Base-by-base conservation (phyloP, 768 basidiomycete genomes). In the Suillus tomentosus region DNA sequence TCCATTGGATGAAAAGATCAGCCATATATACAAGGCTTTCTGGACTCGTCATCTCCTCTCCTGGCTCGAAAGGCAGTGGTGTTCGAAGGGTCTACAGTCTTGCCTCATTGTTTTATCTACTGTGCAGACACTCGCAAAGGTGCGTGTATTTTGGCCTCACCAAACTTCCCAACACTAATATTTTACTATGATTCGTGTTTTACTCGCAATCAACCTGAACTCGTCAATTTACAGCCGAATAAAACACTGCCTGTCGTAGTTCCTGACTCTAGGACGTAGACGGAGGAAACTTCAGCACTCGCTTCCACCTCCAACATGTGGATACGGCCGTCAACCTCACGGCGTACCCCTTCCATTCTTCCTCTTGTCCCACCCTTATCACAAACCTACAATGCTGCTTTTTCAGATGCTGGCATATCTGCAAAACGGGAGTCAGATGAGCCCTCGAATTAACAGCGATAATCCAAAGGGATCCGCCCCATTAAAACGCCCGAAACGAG, bases 41-140 rank as follows among this genome's bases (percentile, higher is more conserved):
- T 53, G 51, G 51, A 31, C 11, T 10, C 51, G 27, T 31, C 9
- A 53, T 53, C 51, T 53, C 27, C 51, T 31, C 51, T 27, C 51
- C 27, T 53, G 51, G 51, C 51, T 53, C 5, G 51, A 53, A 31
- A 53, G 27, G 27, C 50, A 51, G 50, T 51, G 27, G 50, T 51
- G 50, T 51, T 51, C 17, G 50, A 51, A 51, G 24, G 50, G 50
- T 51, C 50, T 51, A 27, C 50, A 27, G 15, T 51, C 50, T 51
- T 51, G 50, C 27, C 24, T 51, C 17, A 3, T 31, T 19, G 17
- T 53, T 3, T 31, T 53, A 10, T 9, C 7, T 53, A 14, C 27
- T 17, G 51, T 53, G 27, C 51, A 53, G 27, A 31, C 51, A 31
- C 27, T 53, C 19, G 51, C 51, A 17, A 53, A 53, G 51, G 51